Conservation (phyloP, 1,284 basidiomycete species). For the Microbotryum lychnidis-dioicae region DNA sequence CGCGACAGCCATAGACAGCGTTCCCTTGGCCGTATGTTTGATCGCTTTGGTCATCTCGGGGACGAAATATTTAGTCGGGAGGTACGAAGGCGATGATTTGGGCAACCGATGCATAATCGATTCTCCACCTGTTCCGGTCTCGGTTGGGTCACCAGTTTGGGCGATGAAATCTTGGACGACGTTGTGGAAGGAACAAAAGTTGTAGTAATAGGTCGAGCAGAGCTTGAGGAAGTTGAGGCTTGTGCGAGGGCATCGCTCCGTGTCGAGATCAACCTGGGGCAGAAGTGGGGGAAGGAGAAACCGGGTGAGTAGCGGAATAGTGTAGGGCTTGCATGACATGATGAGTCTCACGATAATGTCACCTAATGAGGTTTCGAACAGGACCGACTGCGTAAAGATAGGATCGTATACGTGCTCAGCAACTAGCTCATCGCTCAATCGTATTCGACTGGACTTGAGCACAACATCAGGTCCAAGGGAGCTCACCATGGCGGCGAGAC, state of each 20-base stretch:
- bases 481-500: too few relatives aligned
- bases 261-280: constrained; percentile 68
- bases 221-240: constrained; percentile 95
- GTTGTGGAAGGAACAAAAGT: constrained; percentile 93
- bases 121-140: constrained; percentile 80
- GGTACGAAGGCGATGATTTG: constrained; percentile 32
- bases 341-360: constrained; percentile 59
- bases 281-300: not conserved
- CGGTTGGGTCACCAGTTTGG: constrained; percentile 89
- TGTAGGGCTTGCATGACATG: not conserved
- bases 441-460: too few relatives aligned
- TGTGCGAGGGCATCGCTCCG: constrained; percentile 68
- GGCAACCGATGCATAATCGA: constrained; percentile 65
- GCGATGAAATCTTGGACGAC: constrained; percentile 96
- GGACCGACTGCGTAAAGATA: constrained; percentile 55
- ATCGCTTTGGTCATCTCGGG: constrained; percentile 66
- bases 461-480: too few relatives aligned
- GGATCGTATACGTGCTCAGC: not conserved
- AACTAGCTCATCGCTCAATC: not conserved
- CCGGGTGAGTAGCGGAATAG: not conserved
- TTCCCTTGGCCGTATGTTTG: constrained; percentile 79
- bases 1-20: constrained; percentile 90
- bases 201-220: constrained; percentile 94
- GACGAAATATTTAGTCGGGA: constrained; percentile 60
- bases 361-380: constrained; percentile 90